Percentiles rank a stretch among this genome's conserved stretches.
phyloP scores from a whole-genome alignment of 805 yeast genomes.

The Saturnispora hagleri region DNA sequence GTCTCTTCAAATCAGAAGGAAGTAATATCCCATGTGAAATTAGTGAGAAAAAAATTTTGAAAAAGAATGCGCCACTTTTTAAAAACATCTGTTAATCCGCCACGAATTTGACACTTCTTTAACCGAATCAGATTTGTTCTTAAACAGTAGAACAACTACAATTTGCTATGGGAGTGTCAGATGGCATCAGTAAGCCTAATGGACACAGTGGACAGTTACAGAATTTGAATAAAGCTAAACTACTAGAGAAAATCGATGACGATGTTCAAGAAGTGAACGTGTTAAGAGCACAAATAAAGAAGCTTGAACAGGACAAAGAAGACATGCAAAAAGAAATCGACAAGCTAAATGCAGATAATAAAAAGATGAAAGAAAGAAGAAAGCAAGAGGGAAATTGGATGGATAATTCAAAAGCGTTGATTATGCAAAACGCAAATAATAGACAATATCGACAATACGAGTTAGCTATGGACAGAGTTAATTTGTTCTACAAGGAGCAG shows the following conservation, averaged over 20 bases:
- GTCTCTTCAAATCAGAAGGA: not conserved
- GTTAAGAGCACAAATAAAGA: conserved; percentile 25
- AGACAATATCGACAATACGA: conserved; percentile 55
- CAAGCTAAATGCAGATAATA: conserved; percentile 8
- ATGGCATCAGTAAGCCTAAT: not conserved
- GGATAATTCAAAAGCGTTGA: conserved; percentile 15
- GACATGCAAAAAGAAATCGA: not conserved
- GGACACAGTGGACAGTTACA: conserved; percentile 14
- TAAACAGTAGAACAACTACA: not conserved
- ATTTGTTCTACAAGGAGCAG: conserved; percentile 56
- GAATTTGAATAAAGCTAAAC: conserved; percentile 25
- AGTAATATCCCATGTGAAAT: not conserved
- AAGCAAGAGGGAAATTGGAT: conserved; percentile 14
- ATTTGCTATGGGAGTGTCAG: not conserved
- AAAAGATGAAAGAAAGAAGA: conserved; percentile 1
- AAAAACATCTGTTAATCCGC: not conserved
- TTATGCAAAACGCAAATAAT: conserved; percentile 17
- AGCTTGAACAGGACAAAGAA: conserved; percentile 12
- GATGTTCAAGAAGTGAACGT: conserved; percentile 34
- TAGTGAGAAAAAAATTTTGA: not conserved
- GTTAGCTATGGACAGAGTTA: conserved; percentile 59
- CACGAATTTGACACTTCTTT: not conserved
- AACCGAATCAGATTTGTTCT: not conserved
- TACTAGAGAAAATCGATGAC: conserved; percentile 34
- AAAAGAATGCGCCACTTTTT: not conserved